Percentiles rank a stretch among this genome's conserved stretches.
Evolutionary conservation across 805 yeast species (phyloP).

Genomic region (Saccharomycopsis babjevae): DNA sequence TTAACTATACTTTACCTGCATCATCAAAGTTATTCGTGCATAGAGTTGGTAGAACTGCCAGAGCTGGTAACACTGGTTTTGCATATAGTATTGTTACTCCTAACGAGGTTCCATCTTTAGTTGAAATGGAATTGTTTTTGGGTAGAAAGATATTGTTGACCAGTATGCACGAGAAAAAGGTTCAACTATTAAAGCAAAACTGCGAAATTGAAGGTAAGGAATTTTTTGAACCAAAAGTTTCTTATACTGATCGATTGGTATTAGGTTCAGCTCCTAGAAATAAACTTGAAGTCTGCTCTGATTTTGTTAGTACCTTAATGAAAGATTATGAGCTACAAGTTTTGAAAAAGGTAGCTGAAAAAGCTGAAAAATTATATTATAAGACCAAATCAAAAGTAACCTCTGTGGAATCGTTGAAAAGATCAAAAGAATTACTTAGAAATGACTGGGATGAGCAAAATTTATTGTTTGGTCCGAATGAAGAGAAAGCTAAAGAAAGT

Average conservation of each 20-base stretch:
- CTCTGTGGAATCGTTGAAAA: conserved; percentile 71
- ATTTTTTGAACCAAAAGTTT: conserved; percentile 45
- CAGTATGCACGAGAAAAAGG: conserved; percentile 54
- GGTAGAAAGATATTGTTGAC: conserved; percentile 73
- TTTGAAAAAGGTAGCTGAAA: conserved; percentile 58
- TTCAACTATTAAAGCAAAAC: conserved; percentile 39
- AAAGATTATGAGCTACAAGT: conserved; percentile 57
- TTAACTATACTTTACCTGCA: conserved; percentile 83
- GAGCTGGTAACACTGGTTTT: conserved; percentile 98
- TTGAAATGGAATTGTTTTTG: conserved; percentile 82
- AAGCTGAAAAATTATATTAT: conserved; percentile 82
- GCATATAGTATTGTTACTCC: conserved; percentile 86
- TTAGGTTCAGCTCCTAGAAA: conserved; percentile 75
- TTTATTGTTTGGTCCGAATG: conserved; percentile 56
- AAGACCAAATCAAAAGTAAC: conserved; percentile 75
- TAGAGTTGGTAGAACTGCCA: conserved; percentile 98
- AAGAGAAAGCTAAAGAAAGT: conserved; percentile 60
- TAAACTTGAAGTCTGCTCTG: conserved; percentile 61
- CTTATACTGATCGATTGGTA: conserved; percentile 68
- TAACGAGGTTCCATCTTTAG: conserved; percentile 76
- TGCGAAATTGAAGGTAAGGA: conserved; percentile 32
- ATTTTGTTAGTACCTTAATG: conserved; percentile 54
- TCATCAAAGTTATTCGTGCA: conserved; percentile 91
- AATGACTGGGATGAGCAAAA: conserved; percentile 89
- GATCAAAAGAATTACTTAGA: conserved; percentile 64